Base-by-base conservation (phyloP, 768 basidiomycete species). In the Rhodosporidiobolus odoratus region DNA sequence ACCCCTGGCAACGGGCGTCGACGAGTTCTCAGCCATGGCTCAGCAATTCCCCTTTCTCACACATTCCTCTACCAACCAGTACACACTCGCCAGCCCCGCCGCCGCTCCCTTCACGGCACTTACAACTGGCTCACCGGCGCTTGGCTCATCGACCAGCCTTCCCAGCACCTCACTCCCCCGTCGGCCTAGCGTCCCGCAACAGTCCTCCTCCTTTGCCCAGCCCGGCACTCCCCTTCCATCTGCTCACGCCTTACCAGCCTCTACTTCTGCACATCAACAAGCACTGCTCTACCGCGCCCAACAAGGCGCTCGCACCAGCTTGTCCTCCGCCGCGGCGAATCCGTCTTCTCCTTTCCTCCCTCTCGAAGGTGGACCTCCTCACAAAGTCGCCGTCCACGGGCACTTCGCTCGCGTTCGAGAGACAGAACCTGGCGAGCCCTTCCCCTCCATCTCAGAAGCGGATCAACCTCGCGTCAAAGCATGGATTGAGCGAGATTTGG, bases 401-500 rank as follows among this genome's bases (percentile, higher is more conserved):
- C 4, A 41, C 23, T 68, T 43, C 58, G 25, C 65, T 2, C 66
- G 64, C 48, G 32, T 61, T 5, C 30, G 64, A 6, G 57, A 61
- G 4, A 58, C 45, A 21, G 65, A 68, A 30, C 74, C 74, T 3
- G 69, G 66, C 41, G 67, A 66, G 45, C 45, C 50, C 27, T 69
- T 72, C 56, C 74, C 74, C 2, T 30, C 62, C 12, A 66, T 72
- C 58, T 40, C 56, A 1, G 1, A 50, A 0, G 43, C 13, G 4
- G 74, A 75, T 41, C 69, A 72, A 25, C 34, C 16, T 5, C 61
- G 50, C 30, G 66, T 72, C 47, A 65, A 72, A 53, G 15, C 6
- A 3, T 75, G 71, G 71, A 68, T 72, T 40, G 68, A 72, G 4
- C 57, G 65, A 19, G 74, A 75, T 62, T 16, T 37, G 1, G 47